Base-by-base conservation (phyloP, 805 yeast genomes). In the Metschnikowia arizonensis region DNA sequence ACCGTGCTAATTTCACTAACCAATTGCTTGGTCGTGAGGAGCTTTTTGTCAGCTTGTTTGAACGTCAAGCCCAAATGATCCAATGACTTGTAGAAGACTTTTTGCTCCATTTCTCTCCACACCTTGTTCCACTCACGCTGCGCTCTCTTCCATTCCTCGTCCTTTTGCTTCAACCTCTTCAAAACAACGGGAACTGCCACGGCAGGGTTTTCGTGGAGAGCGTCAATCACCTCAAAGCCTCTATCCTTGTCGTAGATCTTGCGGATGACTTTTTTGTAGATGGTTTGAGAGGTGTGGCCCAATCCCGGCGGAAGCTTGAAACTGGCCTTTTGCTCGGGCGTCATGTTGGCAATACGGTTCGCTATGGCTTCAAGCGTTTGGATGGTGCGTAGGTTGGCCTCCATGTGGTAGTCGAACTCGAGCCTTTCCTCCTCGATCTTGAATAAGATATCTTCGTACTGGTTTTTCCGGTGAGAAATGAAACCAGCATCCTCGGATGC, bases 401-500 rank as follows among this genome's bases (percentile, higher is more conserved):
- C 99, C 82, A 93, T 91, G 67, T 85, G 88, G 60, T 81, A 90
- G 62, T 93, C 99, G 64, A 90, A 93, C 65, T 93, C 99, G 55
- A 90, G 96, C 62, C 99, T 82, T 68, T 93, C 99, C 63, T 93
- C 99, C 66, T 93, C 99, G 47, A 90, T 88, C 62, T 95, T 84
- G 71, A 89, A 90, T 44, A 93, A 68, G 40, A 93, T 87, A 64
- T 93, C 99, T 66, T 93, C 99, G 63, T 91, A 93, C 68, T 93
- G 99, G 62, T 93, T 93, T 66, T 93, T 93, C 53, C 98, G 81
- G 64, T 93, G 99, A n/a, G 99, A 97, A 62, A 93, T 90, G 58
- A 91, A 93, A 0, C 99, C 99, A 10, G 97, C 87, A 64, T 93
- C 99, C 64, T 93, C 99, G 0, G 98, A 91, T 3, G 98, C 99